Percentiles rank a stretch among this genome's conserved stretches.
phyloP scores from a whole-genome alignment of 2,329 filamentous ascomycete genomes.

The Beauveria medogensis region DNA sequence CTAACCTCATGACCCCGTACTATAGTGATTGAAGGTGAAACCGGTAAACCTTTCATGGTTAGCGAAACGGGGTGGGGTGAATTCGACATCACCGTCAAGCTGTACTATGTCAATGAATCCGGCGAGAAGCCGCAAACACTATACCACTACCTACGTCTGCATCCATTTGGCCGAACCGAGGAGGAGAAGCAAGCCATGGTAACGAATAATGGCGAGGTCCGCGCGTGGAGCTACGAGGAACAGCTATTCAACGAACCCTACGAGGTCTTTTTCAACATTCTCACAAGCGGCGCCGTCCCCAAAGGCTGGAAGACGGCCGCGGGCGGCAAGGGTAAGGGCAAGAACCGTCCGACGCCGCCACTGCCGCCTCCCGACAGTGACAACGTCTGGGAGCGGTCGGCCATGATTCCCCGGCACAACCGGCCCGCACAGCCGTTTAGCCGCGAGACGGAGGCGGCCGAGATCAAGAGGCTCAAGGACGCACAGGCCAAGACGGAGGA shows the following conservation, averaged over 20 bases:
- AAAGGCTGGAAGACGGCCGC: conserved; percentile 31
- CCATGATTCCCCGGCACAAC: conserved; percentile 63
- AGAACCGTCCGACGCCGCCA: conserved; percentile 32
- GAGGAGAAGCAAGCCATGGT: conserved; percentile 57
- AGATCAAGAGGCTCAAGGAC: conserved; percentile 53
- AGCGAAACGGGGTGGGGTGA: conserved; percentile 96
- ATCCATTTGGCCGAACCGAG: conserved; percentile 81
- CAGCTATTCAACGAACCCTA: conserved; percentile 97
- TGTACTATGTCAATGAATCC: conserved; percentile 83
- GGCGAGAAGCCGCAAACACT: conserved; percentile 93
- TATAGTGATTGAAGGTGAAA: conserved; percentile 61
- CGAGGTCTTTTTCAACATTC: conserved; percentile 78
- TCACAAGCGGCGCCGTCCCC: conserved; percentile 64
- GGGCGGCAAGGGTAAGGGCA: conserved; percentile 43
- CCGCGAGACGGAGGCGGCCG: conserved; percentile 57
- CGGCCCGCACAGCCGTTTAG: conserved; percentile 66
- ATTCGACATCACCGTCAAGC: conserved; percentile 91
- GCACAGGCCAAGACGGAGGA: conserved; percentile 57
- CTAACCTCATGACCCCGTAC: neutral
- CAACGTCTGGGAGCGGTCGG: conserved; percentile 57
- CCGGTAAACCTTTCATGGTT: conserved; percentile 66
- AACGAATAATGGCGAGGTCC: conserved; percentile 53
- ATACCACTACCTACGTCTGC: conserved; percentile 84
- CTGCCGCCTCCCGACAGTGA: conserved; percentile 32
- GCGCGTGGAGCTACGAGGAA: conserved; percentile 81